Conservation (phyloP, 2,329 filamentous ascomycete genomes). For the Cyclaneusma minus region DNA sequence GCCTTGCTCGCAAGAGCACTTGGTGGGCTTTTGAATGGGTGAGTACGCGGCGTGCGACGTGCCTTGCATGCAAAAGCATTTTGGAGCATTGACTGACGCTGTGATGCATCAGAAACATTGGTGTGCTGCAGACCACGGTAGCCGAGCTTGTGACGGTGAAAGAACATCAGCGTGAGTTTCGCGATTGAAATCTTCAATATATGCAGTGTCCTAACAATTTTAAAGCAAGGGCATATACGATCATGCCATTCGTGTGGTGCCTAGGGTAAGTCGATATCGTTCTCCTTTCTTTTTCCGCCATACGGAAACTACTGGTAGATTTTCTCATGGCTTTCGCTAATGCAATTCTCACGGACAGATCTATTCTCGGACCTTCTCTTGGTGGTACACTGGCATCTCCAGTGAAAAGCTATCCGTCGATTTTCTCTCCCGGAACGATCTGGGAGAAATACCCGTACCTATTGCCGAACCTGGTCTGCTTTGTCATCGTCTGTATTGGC, state of each 20-base stretch:
- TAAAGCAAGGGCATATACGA: conserved; percentile 76
- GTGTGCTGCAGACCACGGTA: conserved; percentile 87
- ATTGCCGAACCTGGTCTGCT: conserved; percentile 81
- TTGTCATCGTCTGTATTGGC: conserved; percentile 59
- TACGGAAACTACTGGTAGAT: conserved; percentile 6
- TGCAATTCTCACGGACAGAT: conserved; percentile 33
- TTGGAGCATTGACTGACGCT: conserved; percentile 10
- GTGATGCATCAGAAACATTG: conserved; percentile 56
- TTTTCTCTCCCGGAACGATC: conserved; percentile 59
- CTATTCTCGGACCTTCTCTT: conserved; percentile 82
- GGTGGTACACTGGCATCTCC: conserved; percentile 82
- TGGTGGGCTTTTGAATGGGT: conserved; percentile 87
- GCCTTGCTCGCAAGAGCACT: conserved; percentile 79
- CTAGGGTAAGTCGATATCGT: conserved; percentile 46
- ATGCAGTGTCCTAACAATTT: conserved; percentile 18
- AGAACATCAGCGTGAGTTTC: conserved; percentile 67
- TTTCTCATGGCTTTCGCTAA: conserved; percentile 17
- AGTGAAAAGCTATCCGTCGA: conserved; percentile 60
- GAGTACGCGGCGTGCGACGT: conserved; percentile 21
- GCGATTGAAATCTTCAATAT: conserved; percentile 6
- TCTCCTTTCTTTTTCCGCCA: conserved; percentile 5
- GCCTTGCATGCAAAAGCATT: conserved; percentile 5
- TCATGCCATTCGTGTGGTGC: conserved; percentile 98
- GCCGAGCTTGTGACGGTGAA: conserved; percentile 87
- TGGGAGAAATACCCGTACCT: conserved; percentile 84